Percentiles rank a stretch among this genome's conserved stretches.
Conservation (phyloP, 108 stramenopile genomes). For the Epithemia pelagica region DNA sequence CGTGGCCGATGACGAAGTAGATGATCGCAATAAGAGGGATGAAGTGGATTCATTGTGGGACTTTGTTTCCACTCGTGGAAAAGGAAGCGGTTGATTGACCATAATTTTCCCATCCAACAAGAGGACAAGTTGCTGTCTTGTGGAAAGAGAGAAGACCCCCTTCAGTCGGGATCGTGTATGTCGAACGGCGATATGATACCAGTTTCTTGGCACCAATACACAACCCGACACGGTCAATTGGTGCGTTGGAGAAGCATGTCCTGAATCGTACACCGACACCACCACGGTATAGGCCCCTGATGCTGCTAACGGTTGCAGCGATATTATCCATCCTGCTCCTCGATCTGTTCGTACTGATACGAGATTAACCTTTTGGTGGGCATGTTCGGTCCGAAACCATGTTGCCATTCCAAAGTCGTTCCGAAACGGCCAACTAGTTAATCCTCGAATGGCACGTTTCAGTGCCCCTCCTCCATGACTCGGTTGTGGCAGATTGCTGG, state of each 20-base stretch:
- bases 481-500: no score
- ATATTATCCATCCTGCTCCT: slow-evolving; percentile 26
- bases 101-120: slow-evolving; percentile 74
- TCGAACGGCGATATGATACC: slow-evolving; percentile 76
- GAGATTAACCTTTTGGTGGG: slow-evolving; percentile 13
- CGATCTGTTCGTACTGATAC: slow-evolving; percentile 32
- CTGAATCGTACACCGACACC: slow-evolving; percentile 42
- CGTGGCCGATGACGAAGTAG: slow-evolving; percentile 2
- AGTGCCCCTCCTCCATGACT: not conserved
- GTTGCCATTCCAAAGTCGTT: slow-evolving; percentile 71
- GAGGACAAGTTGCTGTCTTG: slow-evolving; percentile 63
- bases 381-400: slow-evolving; percentile 68
- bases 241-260: slow-evolving; percentile 11
- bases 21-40: not conserved
- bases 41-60: not conserved
- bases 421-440: slow-evolving; percentile 68
- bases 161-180: slow-evolving; percentile 54
- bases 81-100: slow-evolving; percentile 46
- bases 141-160: slow-evolving; percentile 50
- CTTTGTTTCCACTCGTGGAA: slow-evolving; percentile 37
- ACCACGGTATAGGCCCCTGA: slow-evolving; percentile 12
- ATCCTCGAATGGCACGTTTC: slow-evolving; percentile 25
- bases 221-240: slow-evolving; percentile 46
- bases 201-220: slow-evolving; percentile 57
- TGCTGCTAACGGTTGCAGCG: not conserved